These are phyloP conservation scores for Acanthamoeba castellanii DNA, from an alignment of 208 protist species.

Conservation along the genomic window DNA sequence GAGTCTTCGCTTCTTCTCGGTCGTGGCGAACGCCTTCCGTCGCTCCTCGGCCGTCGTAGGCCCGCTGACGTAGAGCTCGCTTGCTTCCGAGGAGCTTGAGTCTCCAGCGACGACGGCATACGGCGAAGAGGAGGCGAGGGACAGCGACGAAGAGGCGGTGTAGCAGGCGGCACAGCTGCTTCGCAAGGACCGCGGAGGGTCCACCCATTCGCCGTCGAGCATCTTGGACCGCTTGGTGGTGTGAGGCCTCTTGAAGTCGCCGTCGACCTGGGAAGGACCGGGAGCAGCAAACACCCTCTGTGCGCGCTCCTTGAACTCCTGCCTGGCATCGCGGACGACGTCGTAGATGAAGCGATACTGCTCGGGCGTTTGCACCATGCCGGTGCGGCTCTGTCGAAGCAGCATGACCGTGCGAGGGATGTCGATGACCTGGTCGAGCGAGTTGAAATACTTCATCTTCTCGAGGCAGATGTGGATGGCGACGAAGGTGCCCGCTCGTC, in stretches of 20 bases:
- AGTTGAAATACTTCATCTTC: constrained; percentile 74
- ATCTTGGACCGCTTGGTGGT: constrained; percentile 35
- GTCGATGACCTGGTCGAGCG: constrained; percentile 70
- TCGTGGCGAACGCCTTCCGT: constrained; percentile 41
- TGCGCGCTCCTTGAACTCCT: constrained; percentile 53
- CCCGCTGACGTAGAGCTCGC: neutral
- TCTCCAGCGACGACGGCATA: neutral
- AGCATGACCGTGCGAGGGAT: constrained; percentile 51
- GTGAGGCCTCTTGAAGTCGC: constrained; percentile 31
- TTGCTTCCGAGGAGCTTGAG: neutral
- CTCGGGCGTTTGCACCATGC: constrained; percentile 73
- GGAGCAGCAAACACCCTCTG: constrained; percentile 48
- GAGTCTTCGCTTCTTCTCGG: constrained; percentile 39
- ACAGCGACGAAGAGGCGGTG: neutral
- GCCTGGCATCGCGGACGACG: constrained; percentile 32
- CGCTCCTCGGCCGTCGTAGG: neutral
- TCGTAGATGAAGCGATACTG: constrained; percentile 75
- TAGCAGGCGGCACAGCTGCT: constrained; percentile 54
- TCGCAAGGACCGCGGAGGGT: constrained; percentile 16
- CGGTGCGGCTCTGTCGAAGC: constrained; percentile 50
- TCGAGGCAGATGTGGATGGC: constrained; percentile 69
- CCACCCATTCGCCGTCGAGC: constrained; percentile 10
- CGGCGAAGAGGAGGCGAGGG: neutral
- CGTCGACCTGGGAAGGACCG: neutral
- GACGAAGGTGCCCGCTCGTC: constrained; percentile 72